These are phyloP conservation scores for Wickerhamomyces xylosicus DNA, from an alignment of 805 yeast species.

Conservation along the genomic window DNA sequence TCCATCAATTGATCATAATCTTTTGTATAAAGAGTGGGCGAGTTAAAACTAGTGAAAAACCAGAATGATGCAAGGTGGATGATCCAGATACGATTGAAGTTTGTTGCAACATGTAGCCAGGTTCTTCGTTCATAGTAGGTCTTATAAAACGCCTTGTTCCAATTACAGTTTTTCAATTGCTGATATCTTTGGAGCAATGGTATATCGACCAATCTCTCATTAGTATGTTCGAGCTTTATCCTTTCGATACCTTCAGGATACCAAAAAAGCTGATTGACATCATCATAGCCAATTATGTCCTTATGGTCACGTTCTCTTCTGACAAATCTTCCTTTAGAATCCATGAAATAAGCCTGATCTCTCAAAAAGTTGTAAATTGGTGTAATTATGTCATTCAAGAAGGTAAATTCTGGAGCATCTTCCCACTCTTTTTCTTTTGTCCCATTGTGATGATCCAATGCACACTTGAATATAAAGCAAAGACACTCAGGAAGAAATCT, in stretches of 20 bases:
- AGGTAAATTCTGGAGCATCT: constrained; percentile 31
- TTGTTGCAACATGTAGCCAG: constrained; percentile 67
- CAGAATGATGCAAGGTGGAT: constrained; percentile 68
- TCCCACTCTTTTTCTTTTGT: constrained; percentile 24
- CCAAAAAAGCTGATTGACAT: constrained; percentile 85
- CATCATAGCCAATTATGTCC: constrained; percentile 76
- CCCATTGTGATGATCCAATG: constrained; percentile 46
- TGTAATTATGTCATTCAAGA: constrained; percentile 56
- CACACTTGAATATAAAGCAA: constrained; percentile 76
- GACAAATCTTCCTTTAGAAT: constrained; percentile 35
- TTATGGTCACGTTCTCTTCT: constrained; percentile 54
- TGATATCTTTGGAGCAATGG: constrained; percentile 44
- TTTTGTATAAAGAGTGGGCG: constrained; percentile 59
- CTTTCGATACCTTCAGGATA: constrained; percentile 60
- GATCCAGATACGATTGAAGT: constrained; percentile 74
- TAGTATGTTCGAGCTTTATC: constrained; percentile 35
- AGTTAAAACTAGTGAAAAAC: constrained; percentile 65
- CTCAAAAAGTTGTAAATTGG: constrained; percentile 57
- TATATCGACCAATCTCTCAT: constrained; percentile 38
- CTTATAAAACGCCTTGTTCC: constrained; percentile 63
- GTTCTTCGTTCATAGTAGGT: constrained; percentile 67
- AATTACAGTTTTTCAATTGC: constrained; percentile 40
- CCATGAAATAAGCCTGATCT: constrained; percentile 38
- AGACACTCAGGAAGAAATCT: constrained; percentile 84
- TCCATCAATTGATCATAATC: constrained; percentile 42